Evolutionary conservation across 805 yeast genomes (phyloP), one percentile per base, ranked within the genome.

Genomic region (Pichia rugopelliculosa): DNA sequence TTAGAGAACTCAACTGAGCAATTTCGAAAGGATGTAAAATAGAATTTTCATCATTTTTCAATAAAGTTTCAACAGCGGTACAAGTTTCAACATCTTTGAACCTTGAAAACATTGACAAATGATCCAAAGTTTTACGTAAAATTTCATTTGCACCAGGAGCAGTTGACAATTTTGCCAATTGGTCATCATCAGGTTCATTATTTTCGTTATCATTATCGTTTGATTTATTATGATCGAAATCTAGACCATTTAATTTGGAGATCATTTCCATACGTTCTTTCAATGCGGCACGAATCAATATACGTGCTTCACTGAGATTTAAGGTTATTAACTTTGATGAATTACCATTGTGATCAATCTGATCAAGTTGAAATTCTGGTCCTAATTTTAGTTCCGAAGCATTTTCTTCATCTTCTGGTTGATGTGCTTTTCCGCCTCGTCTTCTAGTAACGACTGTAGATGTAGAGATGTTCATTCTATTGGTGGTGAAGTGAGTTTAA

Each of bases 21-120:
- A 87, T 73, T 68, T 93, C 99, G 65, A 93, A 93, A 1, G 99
- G 98, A 70, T 93, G 99, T 58, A 93, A 68, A 24, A 80, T 82
- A 38, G 77, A 69, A 58, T 82, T 84, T 54, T 87, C 95, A 42
- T 84, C 79, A 24, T 82, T 70, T 52, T 79, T 82, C 60, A 93
- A 73, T 53, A 93, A 70, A 56, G 85, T 87, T 61, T 91, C 97
- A 20, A 89, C 98, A 1, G 97, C 96, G 49, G 87, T 82, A 30
- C 93, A 90, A 0, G 97, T 88, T 52, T 90, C 90, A 36, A 88
- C 84, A 64, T 89, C 96, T 68, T 88, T 83, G 67, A 91, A 93
- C 57, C 98, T 75, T 4, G 96, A 82, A 68, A 93, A 93, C 42
- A 79, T 80, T 1, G 91, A 75, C 51, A 93, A 72, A 62, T 88